Conservation (phyloP, 2,329 filamentous ascomycete genomes). For the Botrytis paeoniae region DNA sequence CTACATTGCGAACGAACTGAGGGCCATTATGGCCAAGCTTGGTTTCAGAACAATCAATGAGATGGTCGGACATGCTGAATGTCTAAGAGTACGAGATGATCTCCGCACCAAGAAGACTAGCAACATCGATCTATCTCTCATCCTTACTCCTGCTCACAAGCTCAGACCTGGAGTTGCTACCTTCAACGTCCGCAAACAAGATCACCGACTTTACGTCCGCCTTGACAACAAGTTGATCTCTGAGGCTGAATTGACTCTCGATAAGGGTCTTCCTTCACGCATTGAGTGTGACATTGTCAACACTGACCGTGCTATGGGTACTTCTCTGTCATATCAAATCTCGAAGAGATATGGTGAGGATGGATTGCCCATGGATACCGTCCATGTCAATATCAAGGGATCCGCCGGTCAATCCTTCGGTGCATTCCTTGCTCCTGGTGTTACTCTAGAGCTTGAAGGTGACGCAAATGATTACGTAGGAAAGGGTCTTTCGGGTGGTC, state of each 20-base stretch:
- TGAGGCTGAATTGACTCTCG: constrained; percentile 88
- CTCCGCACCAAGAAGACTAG: constrained; percentile 83
- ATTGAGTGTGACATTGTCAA: constrained; percentile 97
- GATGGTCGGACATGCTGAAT: constrained; percentile 92
- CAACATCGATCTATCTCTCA: constrained; percentile 89
- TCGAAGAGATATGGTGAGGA: constrained; percentile 88
- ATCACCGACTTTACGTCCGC: constrained; percentile 87
- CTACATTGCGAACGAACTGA: constrained; percentile 92
- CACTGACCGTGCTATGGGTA: constrained; percentile 90
- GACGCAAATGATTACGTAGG: constrained; percentile 97
- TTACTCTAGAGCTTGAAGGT: constrained; percentile 92
- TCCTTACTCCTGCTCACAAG: constrained; percentile 93
- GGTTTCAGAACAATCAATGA: constrained; percentile 95
- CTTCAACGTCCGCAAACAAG: constrained; percentile 97
- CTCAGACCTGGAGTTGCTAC: constrained; percentile 91
- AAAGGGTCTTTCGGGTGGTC: constrained; percentile 90
- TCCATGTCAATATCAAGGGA: constrained; percentile 94
- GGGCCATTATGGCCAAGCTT: constrained; percentile 94
- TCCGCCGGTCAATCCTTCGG: constrained; percentile 96
- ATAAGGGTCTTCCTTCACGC: constrained; percentile 88
- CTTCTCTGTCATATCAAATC: constrained; percentile 92
- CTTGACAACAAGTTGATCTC: constrained; percentile 97
- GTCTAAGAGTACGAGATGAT: constrained; percentile 82
- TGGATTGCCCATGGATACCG: constrained; percentile 86
- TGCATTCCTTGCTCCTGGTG: constrained; percentile 87